A percentile compares a stretch with the other conserved stretches of the same genome.
phyloP scores from a whole-genome alignment of 495 filamentous ascomycete genomes.

The Sordaria brevicollis region DNA sequence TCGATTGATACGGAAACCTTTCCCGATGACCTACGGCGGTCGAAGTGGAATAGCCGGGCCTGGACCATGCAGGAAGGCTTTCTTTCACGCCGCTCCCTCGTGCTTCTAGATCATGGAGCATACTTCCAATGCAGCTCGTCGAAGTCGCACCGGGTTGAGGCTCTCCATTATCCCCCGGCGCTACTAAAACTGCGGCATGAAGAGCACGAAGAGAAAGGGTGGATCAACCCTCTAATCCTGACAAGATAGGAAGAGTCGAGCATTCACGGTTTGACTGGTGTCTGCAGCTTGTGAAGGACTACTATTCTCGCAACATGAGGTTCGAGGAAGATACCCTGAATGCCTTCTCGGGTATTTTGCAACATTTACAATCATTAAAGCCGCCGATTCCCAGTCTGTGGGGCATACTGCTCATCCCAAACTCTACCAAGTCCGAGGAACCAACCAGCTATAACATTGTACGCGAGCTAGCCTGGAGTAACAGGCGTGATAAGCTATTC shows the following conservation, averaged over 20 bases:
- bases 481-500: neutral
- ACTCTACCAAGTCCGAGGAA: neutral
- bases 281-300: neutral
- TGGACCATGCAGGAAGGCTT: neutral
- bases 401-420: neutral
- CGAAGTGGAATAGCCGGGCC: neutral
- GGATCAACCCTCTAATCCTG: neutral
- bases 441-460: neutral
- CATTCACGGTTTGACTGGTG: neutral
- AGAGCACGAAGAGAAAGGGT: neutral
- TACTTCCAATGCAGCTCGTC: slow-evolving; percentile 25
- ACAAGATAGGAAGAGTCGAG: neutral
- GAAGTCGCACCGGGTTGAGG: neutral
- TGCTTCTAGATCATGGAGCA: slow-evolving; percentile 13
- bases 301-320: neutral
- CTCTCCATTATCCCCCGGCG: rapidly evolving
- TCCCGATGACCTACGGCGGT: neutral
- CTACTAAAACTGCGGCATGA: neutral
- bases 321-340: neutral
- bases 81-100: neutral
- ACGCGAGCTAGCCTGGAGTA: neutral
- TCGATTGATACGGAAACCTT: neutral
- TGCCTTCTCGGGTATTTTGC: neutral
- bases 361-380: neutral
- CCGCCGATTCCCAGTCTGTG: neutral